Base-by-base conservation (phyloP, 1,284 basidiomycete genomes). In the Trametes hirsuta region DNA sequence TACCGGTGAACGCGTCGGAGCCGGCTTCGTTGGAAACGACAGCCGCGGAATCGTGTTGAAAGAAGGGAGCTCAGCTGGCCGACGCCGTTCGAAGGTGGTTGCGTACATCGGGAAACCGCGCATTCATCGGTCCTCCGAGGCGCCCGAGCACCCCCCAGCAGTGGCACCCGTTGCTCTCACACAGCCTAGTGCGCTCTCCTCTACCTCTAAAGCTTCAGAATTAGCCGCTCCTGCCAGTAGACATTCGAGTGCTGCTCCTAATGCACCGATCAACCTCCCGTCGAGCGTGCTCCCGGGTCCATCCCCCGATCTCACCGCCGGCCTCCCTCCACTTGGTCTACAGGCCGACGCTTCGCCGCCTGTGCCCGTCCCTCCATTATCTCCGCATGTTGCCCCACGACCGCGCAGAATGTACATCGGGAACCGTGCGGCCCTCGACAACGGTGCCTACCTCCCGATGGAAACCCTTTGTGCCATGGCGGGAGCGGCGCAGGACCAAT, bases 1-100 rank as follows among this genome's bases (percentile, higher is more conserved):
- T 14, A 44, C 56, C 5, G 61, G 66, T 11, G 58, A 66, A 55
- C 66, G 64, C 25, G 55, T 70, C 25, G 71, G 71, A 1, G 44
- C 53, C 14, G 68, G 64, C 4, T 59, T 66, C 53, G 63, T 71
- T 6, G 55, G 58, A n/a, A 55, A 67, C 34, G 58, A 62, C 40
- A 59, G 14, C 10, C 39, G 53, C 12, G 51, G 49, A 12, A 55
- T 63, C 50, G 52, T 64, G 25, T n/a, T 59, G 30, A 4, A 30
- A 30, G 47, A 39, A 18, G 36, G 18, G 25, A 14, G 21, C 3
- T 35, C 15, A 22, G 11, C 36, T 14, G 18, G 14, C 12, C 12
- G 14, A 21, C 22, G 34, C 36, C 21, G 12, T 25, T 24, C 15
- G 8, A 59, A 54, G 39, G 46, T 42, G 10, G 53, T 62, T 5